A percentile compares a stretch with the other conserved stretches of the same genome.
Conservation (phyloP, 1,284 basidiomycete genomes). For the Moesziomyces sp. region DNA sequence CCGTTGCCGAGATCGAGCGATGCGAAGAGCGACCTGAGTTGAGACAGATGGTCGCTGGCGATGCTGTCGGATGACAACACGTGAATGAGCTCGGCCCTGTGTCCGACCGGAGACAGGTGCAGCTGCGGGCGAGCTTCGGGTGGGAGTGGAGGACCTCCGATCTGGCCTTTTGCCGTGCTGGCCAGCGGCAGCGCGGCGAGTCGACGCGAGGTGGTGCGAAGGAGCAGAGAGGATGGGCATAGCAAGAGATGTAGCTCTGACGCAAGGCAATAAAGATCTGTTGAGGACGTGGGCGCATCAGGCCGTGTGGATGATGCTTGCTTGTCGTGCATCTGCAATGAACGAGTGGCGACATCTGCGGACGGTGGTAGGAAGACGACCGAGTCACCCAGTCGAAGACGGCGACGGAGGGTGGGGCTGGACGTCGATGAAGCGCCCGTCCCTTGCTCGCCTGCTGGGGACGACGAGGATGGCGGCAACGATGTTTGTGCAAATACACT, state of each 20-base stretch:
- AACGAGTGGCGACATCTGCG: not conserved
- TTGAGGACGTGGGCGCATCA: not conserved
- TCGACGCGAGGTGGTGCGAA: constrained; percentile 8
- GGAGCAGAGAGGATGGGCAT: constrained; percentile 2
- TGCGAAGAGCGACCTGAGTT: constrained; percentile 11
- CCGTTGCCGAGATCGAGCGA: not conserved
- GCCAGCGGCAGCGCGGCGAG: constrained; percentile 20
- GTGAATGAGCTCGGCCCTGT: constrained; percentile 8
- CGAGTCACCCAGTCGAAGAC: constrained; percentile 13
- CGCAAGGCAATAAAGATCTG: constrained; percentile 10
- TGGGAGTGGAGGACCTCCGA: not conserved
- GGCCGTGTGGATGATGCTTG: constrained; percentile 8
- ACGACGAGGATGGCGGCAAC: not conserved
- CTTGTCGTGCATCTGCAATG: not conserved
- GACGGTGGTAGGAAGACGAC: constrained; percentile 22
- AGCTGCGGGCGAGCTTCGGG: constrained; percentile 1
- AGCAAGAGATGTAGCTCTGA: constrained; percentile 7
- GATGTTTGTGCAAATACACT: constrained; percentile 1
- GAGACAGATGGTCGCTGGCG: constrained; percentile 15
- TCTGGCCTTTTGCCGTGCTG: constrained; percentile 5
- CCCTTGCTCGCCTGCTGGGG: not conserved
- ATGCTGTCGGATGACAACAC: constrained; percentile 4
- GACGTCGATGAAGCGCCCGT: not conserved
- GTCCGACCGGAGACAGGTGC: constrained; percentile 20
- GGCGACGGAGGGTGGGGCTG: not conserved